Conservation (phyloP, 1,284 basidiomycete species). For the Rhodotorula sp. region DNA sequence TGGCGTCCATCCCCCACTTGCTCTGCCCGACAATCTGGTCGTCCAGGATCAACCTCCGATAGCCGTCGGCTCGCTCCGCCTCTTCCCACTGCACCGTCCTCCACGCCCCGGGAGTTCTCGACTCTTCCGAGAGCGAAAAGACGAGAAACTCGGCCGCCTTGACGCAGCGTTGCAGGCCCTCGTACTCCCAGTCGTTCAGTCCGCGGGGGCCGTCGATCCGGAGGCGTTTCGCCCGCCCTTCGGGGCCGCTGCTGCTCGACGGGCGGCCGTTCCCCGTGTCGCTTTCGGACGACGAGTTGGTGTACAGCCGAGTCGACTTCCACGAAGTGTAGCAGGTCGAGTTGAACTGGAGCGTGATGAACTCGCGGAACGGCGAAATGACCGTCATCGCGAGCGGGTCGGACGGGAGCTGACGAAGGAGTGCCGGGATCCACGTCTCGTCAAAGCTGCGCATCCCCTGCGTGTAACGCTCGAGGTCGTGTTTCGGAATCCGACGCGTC, state of each 20-base stretch:
- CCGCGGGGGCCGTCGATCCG: constrained; percentile 22
- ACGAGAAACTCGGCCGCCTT: constrained; percentile 35
- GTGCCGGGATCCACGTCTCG: constrained; percentile 37
- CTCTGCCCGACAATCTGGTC: constrained; percentile 36
- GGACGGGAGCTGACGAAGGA: constrained; percentile 23
- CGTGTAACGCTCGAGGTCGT: constrained; percentile 40
- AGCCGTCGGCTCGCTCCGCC: constrained; percentile 39
- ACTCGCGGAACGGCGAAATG: constrained; percentile 35
- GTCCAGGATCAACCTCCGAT: constrained; percentile 35
- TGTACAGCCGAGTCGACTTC: constrained; percentile 27
- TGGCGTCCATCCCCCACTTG: constrained; percentile 38
- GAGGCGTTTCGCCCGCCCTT: constrained; percentile 12
- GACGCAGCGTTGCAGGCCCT: constrained; percentile 26
- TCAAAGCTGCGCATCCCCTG: constrained; percentile 37
- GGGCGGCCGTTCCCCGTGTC: constrained; percentile 12
- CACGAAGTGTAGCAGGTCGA: constrained; percentile 29
- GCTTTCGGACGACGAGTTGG: neutral
- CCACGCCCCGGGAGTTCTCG: constrained; percentile 33
- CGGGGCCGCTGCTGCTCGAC: constrained; percentile 12
- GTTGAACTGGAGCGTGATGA: constrained; percentile 38
- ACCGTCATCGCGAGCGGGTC: constrained; percentile 41
- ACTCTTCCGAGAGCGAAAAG: constrained; percentile 37
- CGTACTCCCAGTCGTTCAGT: constrained; percentile 36
- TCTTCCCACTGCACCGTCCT: constrained; percentile 40
- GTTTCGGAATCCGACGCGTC: constrained; percentile 31